Evolutionary conservation across 257 asterid species (phyloP).

Genomic region (Capsicum chinense): DNA sequence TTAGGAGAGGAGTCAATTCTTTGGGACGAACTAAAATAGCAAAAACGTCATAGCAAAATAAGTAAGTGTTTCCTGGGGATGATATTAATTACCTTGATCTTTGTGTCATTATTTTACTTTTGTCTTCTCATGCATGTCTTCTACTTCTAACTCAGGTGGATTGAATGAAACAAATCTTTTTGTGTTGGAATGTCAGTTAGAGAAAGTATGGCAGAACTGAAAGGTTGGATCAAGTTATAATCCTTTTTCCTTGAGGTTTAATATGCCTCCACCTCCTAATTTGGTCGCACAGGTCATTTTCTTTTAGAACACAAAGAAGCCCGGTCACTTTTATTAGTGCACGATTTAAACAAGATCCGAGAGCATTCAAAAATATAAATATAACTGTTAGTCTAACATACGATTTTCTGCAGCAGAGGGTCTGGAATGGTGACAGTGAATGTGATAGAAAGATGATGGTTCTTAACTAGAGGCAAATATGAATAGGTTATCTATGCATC

Average conservation of each 20-base stretch:
- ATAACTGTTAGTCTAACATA: neutral
- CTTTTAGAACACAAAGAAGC: neutral
- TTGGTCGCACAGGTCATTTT: neutral
- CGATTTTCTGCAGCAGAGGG: neutral
- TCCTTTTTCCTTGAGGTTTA: neutral
- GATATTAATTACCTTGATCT: neutral
- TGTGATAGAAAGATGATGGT: neutral
- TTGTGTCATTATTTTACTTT: neutral
- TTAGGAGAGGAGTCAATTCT: neutral
- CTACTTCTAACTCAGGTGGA: neutral
- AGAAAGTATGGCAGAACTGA: too few species aligned
- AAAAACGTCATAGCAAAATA: neutral
- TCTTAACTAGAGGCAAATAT: constrained; percentile 1
- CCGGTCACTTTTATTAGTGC: neutral
- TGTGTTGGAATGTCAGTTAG: neutral
- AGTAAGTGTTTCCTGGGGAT: neutral
- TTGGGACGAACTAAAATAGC: neutral
- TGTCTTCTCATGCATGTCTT: neutral
- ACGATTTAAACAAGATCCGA: neutral
- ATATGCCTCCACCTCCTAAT: neutral
- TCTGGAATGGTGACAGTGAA: neutral
- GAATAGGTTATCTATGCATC: neutral
- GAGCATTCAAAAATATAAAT: neutral
- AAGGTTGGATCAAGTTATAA: too few species aligned
- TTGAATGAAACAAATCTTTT: neutral